These are phyloP conservation scores for Neurospora cerealis DNA, from an alignment of 495 filamentous ascomycete genomes.

Conservation along the genomic window DNA sequence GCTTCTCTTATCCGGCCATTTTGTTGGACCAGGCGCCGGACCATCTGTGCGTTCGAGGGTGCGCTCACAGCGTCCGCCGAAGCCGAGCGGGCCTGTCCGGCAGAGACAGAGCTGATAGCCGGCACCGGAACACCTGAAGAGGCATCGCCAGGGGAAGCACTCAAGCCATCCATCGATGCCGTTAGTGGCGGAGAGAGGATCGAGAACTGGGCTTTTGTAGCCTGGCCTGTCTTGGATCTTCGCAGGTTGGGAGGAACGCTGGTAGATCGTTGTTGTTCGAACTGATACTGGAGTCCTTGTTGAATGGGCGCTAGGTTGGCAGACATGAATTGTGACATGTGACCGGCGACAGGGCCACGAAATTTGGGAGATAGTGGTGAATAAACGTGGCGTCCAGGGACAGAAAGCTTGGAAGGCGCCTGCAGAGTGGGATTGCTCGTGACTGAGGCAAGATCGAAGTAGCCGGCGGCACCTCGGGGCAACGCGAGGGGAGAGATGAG, in stretches of 20 bases:
- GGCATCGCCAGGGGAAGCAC: not conserved
- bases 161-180: not conserved
- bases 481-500: conserved; percentile 33
- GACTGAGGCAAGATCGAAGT: conserved; percentile 19
- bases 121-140: conserved; percentile 1
- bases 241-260: conserved; percentile 13
- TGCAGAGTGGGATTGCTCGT: not conserved
- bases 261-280: conserved; percentile 10
- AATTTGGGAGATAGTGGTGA: conserved; percentile 6
- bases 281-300: conserved; percentile 4
- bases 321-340: conserved; percentile 2
- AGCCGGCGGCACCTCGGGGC: conserved; percentile 24
- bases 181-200: not conserved
- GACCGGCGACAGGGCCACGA: not conserved
- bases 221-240: not conserved
- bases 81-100: conserved; percentile 12
- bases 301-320: conserved; percentile 5
- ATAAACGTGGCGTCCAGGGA: conserved; percentile 1
- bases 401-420: not conserved
- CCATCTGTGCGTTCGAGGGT: conserved; percentile 16
- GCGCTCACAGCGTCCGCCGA: conserved; percentile 14
- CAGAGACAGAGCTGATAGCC: conserved; percentile 10
- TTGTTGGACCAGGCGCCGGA: conserved; percentile 33
- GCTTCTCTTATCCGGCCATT: conserved; percentile 28
- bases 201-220: not conserved